A percentile compares a stretch with the other conserved stretches of the same genome.
Evolutionary conservation across 2,329 filamentous ascomycete genomes (phyloP).

Genomic region (Spiromastix sp.): DNA sequence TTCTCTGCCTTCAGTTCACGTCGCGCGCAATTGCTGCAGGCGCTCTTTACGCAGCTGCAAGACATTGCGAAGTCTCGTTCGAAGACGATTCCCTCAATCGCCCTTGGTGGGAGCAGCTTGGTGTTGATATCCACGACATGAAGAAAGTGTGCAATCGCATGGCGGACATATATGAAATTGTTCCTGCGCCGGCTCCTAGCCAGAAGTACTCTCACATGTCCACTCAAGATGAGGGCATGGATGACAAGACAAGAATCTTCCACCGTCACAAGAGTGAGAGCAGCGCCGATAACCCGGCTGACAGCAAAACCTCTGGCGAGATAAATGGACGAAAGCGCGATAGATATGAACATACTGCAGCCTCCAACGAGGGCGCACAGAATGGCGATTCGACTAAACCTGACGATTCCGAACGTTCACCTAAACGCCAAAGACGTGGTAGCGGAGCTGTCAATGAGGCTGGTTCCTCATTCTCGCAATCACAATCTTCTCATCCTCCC

Average conservation of each 20-base stretch:
- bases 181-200: constrained; percentile 32
- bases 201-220: constrained; percentile 33
- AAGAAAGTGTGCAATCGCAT: constrained; percentile 65
- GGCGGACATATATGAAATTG: constrained; percentile 43
- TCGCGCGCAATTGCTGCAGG: constrained; percentile 73
- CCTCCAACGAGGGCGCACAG: constrained; percentile 6
- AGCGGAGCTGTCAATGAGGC: constrained; percentile 2
- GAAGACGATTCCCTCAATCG: constrained; percentile 61
- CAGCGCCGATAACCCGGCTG: constrained; percentile 11
- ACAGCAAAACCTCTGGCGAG: constrained; percentile 8
- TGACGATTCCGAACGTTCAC: constrained; percentile 18
- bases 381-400: not conserved
- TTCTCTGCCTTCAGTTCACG: constrained; percentile 70
- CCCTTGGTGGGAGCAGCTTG: constrained; percentile 79
- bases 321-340: constrained; percentile 12
- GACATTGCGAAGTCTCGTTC: constrained; percentile 62
- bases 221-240: constrained; percentile 20
- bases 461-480: not conserved
- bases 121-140: constrained; percentile 61
- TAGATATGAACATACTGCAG: constrained; percentile 7
- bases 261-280: constrained; percentile 18
- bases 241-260: constrained; percentile 26
- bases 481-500: constrained; percentile 4
- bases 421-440: constrained; percentile 25
- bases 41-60: constrained; percentile 76